phyloP scores from a whole-genome alignment of 140 eudicot genomes.

The Anethum foeniculum region DNA sequence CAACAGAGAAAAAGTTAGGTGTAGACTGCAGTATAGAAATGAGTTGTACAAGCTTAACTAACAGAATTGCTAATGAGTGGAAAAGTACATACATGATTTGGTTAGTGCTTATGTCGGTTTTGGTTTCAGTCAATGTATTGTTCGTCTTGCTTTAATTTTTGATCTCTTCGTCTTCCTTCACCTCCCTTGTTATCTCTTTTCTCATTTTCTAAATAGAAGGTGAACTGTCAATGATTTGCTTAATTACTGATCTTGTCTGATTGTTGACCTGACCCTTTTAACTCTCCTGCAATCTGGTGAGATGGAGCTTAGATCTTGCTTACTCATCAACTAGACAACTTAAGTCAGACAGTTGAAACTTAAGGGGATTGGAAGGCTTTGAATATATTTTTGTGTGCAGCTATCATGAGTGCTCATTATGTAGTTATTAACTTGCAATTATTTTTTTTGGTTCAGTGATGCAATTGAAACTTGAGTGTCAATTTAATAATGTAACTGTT shows the following conservation, averaged over 20 bases:
- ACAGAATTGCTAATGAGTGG: background rate
- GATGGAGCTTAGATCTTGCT: background rate
- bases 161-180: background rate
- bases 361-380: background rate
- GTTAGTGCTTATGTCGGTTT: background rate
- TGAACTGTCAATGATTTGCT: background rate
- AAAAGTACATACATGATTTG: background rate
- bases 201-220: background rate
- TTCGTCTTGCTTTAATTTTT: background rate
- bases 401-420: background rate
- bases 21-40: background rate
- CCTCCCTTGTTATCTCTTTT: background rate
- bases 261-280: background rate
- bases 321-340: background rate
- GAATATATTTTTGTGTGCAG: background rate
- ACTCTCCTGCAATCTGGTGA: background rate
- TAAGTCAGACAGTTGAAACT: background rate
- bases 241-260: background rate
- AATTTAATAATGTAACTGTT: background rate
- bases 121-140: background rate
- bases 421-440: background rate
- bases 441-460: background rate
- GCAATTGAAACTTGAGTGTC: background rate
- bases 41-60: background rate
- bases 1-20: background rate